Conservation (phyloP, 352 stramenopile species). For the Pythium folliculosum region DNA sequence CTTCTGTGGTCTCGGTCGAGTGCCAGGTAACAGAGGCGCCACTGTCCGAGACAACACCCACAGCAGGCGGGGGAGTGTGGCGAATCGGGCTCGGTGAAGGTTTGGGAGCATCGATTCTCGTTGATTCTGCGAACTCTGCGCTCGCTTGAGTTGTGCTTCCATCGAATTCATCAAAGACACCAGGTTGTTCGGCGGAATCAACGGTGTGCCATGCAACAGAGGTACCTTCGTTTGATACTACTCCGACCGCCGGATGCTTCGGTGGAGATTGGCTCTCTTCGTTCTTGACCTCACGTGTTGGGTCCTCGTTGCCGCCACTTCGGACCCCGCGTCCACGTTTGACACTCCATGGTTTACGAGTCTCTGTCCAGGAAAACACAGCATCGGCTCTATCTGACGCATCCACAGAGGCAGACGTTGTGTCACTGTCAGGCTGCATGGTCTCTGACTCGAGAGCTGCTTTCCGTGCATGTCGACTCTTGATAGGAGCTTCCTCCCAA, state of each 20-base stretch:
- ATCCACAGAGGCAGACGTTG: neutral
- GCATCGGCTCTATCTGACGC: neutral
- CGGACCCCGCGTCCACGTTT: neutral
- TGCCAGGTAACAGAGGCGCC: conserved; percentile 9
- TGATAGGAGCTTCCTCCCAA: conserved; percentile 28
- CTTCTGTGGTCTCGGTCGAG: conserved; percentile 8
- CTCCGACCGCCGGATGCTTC: neutral
- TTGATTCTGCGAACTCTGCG: neutral
- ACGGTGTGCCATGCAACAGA: conserved; percentile 3
- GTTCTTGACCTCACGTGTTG: neutral
- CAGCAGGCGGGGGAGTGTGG: neutral
- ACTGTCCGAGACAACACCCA: conserved; percentile 5
- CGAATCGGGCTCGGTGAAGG: neutral
- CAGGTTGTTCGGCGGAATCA: neutral
- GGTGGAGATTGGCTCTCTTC: neutral
- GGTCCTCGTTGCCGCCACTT: neutral
- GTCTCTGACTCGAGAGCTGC: neutral
- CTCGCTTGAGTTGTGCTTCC: neutral
- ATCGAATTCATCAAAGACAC: neutral
- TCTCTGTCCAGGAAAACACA: neutral
- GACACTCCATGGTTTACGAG: neutral
- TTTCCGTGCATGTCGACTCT: conserved; percentile 20
- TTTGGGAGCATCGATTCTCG: neutral
- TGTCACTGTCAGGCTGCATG: neutral
- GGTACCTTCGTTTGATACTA: neutral